Conservation (phyloP, 257 asterid genomes). For the Ilex asprella region DNA sequence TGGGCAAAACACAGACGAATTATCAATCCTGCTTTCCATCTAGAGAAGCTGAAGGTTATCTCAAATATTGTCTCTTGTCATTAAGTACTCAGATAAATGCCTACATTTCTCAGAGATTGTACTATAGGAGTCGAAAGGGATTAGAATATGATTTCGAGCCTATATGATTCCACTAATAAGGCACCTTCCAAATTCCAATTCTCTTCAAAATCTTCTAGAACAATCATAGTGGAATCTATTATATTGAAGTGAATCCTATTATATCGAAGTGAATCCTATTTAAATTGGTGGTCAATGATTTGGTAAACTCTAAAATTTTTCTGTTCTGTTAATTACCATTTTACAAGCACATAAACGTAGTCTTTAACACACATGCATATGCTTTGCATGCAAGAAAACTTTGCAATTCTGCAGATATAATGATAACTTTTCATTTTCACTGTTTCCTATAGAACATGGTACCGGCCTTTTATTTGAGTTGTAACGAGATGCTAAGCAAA, state of each 20-base stretch:
- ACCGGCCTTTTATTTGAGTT: neutral
- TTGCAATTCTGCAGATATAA: neutral
- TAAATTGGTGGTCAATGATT: no score
- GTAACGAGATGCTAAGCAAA: constrained; percentile 3
- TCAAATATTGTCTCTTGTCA: no score
- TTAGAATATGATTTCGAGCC: no score
- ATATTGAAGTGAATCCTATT: neutral
- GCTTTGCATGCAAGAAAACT: no score
- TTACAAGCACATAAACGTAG: no score
- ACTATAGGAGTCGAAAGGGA: neutral
- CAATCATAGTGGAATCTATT: no score
- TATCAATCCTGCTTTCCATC: constrained; percentile 22
- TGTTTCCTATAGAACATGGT: constrained; percentile 5
- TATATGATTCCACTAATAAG: neutral
- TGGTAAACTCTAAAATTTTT: no score
- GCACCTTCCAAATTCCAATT: neutral
- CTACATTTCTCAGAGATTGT: neutral
- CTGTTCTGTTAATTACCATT: no score
- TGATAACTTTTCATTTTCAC: neutral
- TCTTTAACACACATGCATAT: no score
- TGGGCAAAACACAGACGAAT: constrained; percentile 21
- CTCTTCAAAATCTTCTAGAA: no score
- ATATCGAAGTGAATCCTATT: no score
- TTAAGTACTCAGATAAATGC: no score
- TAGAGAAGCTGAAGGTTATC: constrained; percentile 25